Evolutionary conservation across 495 filamentous ascomycete species (phyloP).

Genomic region (Aspergillus taichungensis): DNA sequence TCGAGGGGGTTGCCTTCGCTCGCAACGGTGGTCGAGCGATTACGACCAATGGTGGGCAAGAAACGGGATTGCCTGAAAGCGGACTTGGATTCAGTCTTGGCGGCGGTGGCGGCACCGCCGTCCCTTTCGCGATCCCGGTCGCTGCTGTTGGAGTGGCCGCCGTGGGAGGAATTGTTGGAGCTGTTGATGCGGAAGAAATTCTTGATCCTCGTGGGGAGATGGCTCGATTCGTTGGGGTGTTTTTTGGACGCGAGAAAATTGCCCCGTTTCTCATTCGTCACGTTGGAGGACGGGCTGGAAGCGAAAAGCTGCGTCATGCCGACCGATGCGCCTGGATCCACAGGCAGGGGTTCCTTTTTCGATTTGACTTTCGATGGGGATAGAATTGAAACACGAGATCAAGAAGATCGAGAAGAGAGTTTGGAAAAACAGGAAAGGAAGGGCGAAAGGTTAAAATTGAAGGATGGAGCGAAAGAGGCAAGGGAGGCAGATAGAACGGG

Average conservation of each 20-base stretch:
- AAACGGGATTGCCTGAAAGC: constrained; percentile 76
- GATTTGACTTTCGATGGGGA: too few species aligned
- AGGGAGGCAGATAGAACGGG: background rate
- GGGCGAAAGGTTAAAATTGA: background rate
- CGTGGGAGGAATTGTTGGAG: constrained; percentile 43
- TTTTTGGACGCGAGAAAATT: constrained; percentile 42
- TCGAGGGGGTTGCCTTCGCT: constrained; percentile 90
- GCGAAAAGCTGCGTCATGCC: constrained; percentile 42
- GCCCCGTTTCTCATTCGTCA: constrained; percentile 38
- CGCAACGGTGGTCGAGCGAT: constrained; percentile 77
- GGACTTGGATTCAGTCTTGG: constrained; percentile 49
- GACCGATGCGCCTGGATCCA: constrained; percentile 1
- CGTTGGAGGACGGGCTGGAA: constrained; percentile 31
- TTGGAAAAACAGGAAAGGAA: background rate
- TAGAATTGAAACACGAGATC: background rate
- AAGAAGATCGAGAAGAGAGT: background rate
- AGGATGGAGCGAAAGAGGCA: background rate
- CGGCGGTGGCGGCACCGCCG: constrained; percentile 19
- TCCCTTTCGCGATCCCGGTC: constrained; percentile 10
- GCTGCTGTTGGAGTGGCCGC: constrained; percentile 18
- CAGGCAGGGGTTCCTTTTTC: background rate
- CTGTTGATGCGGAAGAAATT: constrained; percentile 97
- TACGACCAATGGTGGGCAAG: constrained; percentile 68
- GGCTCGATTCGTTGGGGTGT: constrained; percentile 43
- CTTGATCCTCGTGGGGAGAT: constrained; percentile 83